These are phyloP conservation scores for Glycyrrhiza uralensis DNA, from an alignment of 306 rosid species.

Conservation along the genomic window DNA sequence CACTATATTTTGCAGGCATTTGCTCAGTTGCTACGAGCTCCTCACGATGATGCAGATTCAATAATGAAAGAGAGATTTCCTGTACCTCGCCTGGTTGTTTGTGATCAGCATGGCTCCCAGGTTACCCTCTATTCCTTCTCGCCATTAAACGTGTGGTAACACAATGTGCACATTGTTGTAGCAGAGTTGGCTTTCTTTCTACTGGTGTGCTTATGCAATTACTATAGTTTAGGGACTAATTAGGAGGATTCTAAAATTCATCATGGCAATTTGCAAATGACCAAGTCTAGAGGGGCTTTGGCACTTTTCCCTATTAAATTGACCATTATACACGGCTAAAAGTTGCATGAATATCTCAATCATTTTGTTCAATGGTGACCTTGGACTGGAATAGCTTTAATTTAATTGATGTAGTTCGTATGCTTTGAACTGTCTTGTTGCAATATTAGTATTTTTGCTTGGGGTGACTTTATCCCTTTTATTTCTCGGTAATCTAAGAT, in stretches of 20 bases:
- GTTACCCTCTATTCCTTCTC: conserved; percentile 32
- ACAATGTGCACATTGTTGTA: background rate
- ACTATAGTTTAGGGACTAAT: background rate
- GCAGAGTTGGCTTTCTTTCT: background rate
- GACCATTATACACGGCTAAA: background rate
- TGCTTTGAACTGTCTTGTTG: background rate
- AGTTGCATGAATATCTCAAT: background rate
- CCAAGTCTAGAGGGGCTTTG: background rate
- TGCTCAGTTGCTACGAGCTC: conserved; percentile 85
- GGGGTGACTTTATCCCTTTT: background rate
- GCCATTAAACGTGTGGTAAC: background rate
- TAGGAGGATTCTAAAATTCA: background rate
- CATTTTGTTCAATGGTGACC: background rate
- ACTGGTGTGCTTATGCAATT: background rate
- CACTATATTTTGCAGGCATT: conserved; percentile 64
- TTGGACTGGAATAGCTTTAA: background rate
- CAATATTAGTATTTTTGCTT: background rate
- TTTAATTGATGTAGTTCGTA: background rate
- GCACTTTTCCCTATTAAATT: background rate
- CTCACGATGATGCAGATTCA: conserved; percentile 68
- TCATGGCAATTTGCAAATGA: background rate
- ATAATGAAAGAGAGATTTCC: conserved; percentile 91
- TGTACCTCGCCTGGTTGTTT: conserved; percentile 88
- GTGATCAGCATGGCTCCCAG: conserved; percentile 99
- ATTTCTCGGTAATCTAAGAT: background rate